Evolutionary conservation across 148 eudicot species (phyloP).

Genomic region (Heliamphora exappendiculata): DNA sequence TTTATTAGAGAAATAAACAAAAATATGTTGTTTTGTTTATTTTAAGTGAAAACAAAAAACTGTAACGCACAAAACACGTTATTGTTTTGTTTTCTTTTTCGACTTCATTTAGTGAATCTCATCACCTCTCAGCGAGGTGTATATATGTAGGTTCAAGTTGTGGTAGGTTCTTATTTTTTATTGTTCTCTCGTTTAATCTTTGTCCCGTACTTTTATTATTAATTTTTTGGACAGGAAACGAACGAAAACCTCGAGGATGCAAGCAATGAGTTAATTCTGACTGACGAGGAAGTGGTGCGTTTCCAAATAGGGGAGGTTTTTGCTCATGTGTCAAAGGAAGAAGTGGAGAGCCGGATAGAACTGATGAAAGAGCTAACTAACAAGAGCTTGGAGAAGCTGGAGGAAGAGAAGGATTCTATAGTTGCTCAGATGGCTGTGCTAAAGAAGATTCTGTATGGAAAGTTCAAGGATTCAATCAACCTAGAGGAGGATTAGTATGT

Average conservation of each 20-base stretch:
- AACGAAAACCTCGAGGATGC: constrained; percentile 89
- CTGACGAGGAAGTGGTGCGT: constrained; percentile 84
- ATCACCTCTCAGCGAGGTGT: background rate
- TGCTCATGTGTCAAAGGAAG: constrained; percentile 84
- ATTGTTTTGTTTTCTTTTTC: background rate
- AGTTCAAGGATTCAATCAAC: constrained; percentile 95
- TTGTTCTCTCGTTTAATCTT: background rate
- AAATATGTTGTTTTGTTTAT: no score
- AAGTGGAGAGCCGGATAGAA: constrained; percentile 79
- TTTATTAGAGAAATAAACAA: no score
- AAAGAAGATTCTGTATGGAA: constrained; percentile 82
- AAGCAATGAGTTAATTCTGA: constrained; percentile 75
- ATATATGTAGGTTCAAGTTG: background rate
- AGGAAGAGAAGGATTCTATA: constrained; percentile 73
- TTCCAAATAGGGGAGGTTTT: constrained; percentile 98
- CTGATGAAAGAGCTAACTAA: constrained; percentile 59
- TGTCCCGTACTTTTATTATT: background rate
- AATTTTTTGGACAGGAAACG: constrained; percentile 45
- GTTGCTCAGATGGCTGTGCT: constrained; percentile 74
- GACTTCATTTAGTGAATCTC: background rate
- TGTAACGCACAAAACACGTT: no score
- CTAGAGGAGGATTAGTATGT: constrained; percentile 74
- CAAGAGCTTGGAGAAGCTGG: constrained; percentile 71
- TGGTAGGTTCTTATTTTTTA: background rate
- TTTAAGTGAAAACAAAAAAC: no score